phyloP scores from a whole-genome alignment of 176 grass and related monocot genomes.

The Microstegium vimineum region DNA sequence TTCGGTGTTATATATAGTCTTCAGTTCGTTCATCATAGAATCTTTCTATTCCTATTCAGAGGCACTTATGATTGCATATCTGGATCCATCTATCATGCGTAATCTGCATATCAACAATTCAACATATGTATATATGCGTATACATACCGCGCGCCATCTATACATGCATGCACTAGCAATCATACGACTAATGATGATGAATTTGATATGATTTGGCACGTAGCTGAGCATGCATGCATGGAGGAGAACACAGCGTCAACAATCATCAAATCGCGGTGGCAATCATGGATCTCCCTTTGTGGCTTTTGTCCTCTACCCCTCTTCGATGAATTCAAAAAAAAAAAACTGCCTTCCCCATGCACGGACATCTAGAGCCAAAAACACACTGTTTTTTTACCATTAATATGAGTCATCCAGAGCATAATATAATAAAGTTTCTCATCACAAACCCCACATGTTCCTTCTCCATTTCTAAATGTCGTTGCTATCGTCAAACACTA shows the following conservation, averaged over 20 bases:
- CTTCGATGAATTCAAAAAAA: neutral
- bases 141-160: neutral
- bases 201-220: neutral
- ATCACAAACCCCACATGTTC: too few relatives aligned
- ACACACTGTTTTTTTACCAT: too few relatives aligned
- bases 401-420: too few relatives aligned
- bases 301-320: too few relatives aligned
- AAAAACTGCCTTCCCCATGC: too few relatives aligned
- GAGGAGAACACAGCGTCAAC: neutral
- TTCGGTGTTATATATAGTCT: neutral
- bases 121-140: too few relatives aligned
- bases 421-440: too few relatives aligned
- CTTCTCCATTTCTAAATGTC: too few relatives aligned
- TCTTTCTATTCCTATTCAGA: neutral
- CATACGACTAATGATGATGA: neutral
- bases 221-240: neutral
- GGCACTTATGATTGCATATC: neutral
- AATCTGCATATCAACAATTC: too few relatives aligned
- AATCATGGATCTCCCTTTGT: slow-evolving; percentile 16
- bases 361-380: too few relatives aligned
- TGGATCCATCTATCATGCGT: neutral
- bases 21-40: neutral
- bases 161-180: neutral
- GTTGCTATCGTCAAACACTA: too few relatives aligned
- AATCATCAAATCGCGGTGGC: neutral